Evolutionary conservation across 2,329 filamentous ascomycete species (phyloP), one percentile per base, ranked within the genome.

Genomic region (Colletotrichum karsti): DNA sequence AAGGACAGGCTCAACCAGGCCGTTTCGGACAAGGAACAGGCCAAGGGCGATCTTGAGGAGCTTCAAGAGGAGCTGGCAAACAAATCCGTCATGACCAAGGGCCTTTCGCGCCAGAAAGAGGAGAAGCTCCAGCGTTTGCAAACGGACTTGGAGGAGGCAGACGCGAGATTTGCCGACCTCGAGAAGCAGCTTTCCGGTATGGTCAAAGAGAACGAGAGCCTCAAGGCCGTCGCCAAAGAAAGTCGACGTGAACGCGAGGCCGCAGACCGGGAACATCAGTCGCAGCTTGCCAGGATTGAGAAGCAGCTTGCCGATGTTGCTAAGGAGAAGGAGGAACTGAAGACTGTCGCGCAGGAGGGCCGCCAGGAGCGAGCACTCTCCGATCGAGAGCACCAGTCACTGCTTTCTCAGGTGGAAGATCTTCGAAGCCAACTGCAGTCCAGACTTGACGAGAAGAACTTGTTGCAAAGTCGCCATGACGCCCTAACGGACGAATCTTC

Each of bases 31-130:
- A 88, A 87, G 71, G 82, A 88, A 22, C 84, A 85, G 30, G 89
- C 89, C 2, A 87, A 90, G 72, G 80, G 79, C 7, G 85, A 91
- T 66, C 80, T 91, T 15, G 85, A 90, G 72, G 89, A 91, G 73
- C 83, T 94, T 24, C 91, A 93, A 69, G 91, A 93, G 60, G 92
- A 94, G 73, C 89, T 94, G 86, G 87, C 91, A 22, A 91, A 95
- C 79, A 94, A 94, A 73, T 95, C 92, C 0, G 86, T 94, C 39
- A 89, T 89, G 59, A 92, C 91, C 12, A 94, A 92, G 75, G 92
- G 91, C 2, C 83, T 93, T 8, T 92, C 89, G 58, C 88, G 92
- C 33, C 92, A 95, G 78, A 85, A 93, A 18, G 92, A 95, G 73
- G 91, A 93, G 72, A 93, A 90, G 77, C 81, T 89, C 8, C 81